phyloP scores from a whole-genome alignment of 2,329 filamentous ascomycete genomes.

The Teratosphaeriaceae sp. region DNA sequence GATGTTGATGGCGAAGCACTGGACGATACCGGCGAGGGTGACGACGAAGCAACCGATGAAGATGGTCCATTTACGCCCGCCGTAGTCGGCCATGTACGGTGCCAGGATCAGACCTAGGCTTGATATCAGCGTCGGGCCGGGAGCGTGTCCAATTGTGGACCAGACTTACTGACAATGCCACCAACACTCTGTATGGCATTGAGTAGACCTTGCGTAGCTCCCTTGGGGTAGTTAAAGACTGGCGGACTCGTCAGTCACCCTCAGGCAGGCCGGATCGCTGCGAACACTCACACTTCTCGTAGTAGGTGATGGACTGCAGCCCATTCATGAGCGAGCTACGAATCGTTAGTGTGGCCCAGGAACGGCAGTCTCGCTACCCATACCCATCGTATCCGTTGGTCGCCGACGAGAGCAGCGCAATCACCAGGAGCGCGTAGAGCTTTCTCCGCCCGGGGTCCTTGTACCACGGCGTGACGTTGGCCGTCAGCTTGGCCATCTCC shows the following conservation, averaged over 20 bases:
- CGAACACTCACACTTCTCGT: neutral
- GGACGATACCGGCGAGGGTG: neutral
- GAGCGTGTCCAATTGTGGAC: neutral
- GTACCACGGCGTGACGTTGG: slow-evolving; percentile 8
- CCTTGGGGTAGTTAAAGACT: neutral
- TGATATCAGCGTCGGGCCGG: neutral
- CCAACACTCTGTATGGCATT: neutral
- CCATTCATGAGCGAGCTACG: neutral
- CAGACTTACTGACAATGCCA: neutral
- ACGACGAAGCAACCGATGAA: neutral
- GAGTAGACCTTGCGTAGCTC: neutral
- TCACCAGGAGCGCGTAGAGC: slow-evolving; percentile 8
- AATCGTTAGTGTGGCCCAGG: neutral
- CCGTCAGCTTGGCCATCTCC: slow-evolving; percentile 1
- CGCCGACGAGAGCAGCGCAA: neutral
- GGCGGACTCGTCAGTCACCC: neutral
- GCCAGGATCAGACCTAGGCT: neutral
- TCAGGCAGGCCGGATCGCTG: neutral
- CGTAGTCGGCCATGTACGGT: neutral
- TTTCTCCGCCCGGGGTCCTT: slow-evolving; percentile 13
- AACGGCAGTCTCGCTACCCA: neutral
- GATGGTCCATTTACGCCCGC: neutral
- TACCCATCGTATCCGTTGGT: slow-evolving; percentile 3
- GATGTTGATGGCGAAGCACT: slow-evolving; percentile 2
- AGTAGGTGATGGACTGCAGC: neutral